These are phyloP conservation scores for Aspergillus pseudonomiae DNA, from an alignment of 2,329 filamentous ascomycete genomes.

Conservation along the genomic window DNA sequence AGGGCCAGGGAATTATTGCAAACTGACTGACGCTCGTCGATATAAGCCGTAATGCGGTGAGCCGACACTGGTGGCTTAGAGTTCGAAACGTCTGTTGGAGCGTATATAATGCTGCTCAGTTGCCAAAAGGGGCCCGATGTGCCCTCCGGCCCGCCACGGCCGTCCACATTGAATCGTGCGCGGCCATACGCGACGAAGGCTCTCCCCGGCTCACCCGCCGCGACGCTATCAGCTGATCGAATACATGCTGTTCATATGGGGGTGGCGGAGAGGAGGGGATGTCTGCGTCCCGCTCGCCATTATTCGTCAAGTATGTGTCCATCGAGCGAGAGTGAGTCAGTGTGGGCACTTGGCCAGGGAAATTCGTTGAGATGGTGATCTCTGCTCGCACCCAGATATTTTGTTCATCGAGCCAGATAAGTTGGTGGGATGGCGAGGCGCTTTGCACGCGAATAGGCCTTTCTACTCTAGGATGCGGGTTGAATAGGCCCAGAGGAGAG, in stretches of 20 bases:
- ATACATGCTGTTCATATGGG: constrained; percentile 32
- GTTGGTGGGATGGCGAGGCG: constrained; percentile 18
- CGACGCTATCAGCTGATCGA: constrained; percentile 18
- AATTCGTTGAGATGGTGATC: constrained; percentile 10
- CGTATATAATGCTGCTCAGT: not conserved
- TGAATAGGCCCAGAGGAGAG: not conserved
- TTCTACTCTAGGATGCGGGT: not conserved
- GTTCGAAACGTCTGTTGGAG: not conserved
- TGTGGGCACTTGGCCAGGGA: not conserved
- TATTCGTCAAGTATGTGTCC: constrained; percentile 6
- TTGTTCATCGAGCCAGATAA: constrained; percentile 36
- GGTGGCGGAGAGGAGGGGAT: constrained; percentile 23
- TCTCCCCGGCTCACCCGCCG: not conserved
- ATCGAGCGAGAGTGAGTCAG: constrained; percentile 10
- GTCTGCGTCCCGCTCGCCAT: not conserved
- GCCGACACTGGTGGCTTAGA: not conserved
- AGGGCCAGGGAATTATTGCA: not conserved
- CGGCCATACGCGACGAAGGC: not conserved
- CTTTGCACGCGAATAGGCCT: constrained; percentile 7
- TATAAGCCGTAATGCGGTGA: not conserved
- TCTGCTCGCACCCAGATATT: constrained; percentile 28
- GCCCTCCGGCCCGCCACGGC: not conserved
- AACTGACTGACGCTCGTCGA: not conserved
- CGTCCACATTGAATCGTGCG: not conserved
- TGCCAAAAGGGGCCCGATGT: not conserved